Percentiles rank a stretch among this genome's conserved stretches.
phyloP scores from a whole-genome alignment of 495 filamentous ascomycete genomes.

The Xylaria intraflava region DNA sequence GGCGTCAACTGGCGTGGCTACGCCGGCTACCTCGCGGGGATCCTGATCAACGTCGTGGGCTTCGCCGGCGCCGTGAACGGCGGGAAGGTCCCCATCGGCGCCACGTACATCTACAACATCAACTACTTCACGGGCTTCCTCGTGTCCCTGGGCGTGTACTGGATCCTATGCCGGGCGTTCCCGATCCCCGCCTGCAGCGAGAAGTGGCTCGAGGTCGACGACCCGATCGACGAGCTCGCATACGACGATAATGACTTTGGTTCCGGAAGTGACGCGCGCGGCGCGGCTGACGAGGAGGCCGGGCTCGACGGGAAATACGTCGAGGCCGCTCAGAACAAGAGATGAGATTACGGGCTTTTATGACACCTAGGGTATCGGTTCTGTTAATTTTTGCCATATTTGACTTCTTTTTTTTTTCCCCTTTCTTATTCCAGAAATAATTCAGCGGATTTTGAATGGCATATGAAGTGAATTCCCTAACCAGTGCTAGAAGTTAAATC shows the following conservation, averaged over 20 bases:
- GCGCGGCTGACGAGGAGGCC: slow-evolving; percentile 4
- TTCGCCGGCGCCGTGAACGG: slow-evolving; percentile 76
- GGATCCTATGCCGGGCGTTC: slow-evolving; percentile 55
- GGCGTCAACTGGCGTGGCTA: slow-evolving; percentile 84
- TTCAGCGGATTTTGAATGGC: no score
- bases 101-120: slow-evolving; percentile 80
- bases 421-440: no score
- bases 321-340: neutral
- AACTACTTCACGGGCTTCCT: slow-evolving; percentile 86
- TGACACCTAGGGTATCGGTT: neutral
- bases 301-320: neutral
- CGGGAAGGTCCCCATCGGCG: slow-evolving; percentile 59
- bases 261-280: neutral
- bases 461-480: no score
- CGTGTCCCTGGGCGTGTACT: slow-evolving; percentile 64
- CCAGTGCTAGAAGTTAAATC: no score
- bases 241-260: slow-evolving; percentile 29
- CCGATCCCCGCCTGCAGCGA: slow-evolving; percentile 70
- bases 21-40: slow-evolving; percentile 74
- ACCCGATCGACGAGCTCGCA: slow-evolving; percentile 52
- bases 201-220: slow-evolving; percentile 75
- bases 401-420: no score
- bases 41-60: slow-evolving; percentile 87
- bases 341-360: neutral
- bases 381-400: neutral